Evolutionary conservation across 352 stramenopile species (phyloP).

Genomic region (Pythium aristosporum): DNA sequence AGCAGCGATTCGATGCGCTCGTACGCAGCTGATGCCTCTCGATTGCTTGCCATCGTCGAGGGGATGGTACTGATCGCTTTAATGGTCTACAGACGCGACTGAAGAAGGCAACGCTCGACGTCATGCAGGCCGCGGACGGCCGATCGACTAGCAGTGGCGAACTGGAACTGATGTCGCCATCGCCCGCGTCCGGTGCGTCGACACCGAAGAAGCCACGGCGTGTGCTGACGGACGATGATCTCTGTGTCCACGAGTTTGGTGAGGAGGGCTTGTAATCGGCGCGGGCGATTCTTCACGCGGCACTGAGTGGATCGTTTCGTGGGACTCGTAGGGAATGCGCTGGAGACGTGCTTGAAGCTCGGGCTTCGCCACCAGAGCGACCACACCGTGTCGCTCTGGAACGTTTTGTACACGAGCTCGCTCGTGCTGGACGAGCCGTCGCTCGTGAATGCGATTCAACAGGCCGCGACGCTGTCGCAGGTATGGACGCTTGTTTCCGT

Average conservation of each 20-base stretch:
- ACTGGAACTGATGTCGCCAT: constrained; percentile 11
- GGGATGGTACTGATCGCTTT: not conserved
- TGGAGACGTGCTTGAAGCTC: constrained; percentile 63
- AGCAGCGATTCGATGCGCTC: constrained; percentile 60
- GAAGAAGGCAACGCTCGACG: constrained; percentile 67
- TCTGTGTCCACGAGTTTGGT: constrained; percentile 64
- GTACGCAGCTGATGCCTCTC: constrained; percentile 26
- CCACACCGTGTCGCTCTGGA: constrained; percentile 64
- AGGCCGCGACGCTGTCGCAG: constrained; percentile 63
- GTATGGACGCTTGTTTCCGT: constrained; percentile 23
- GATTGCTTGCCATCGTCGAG: not conserved
- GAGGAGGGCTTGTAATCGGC: constrained; percentile 17
- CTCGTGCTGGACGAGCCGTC: constrained; percentile 73
- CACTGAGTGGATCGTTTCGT: not conserved
- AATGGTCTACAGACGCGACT: constrained; percentile 40
- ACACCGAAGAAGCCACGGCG: constrained; percentile 14
- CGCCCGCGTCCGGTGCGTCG: constrained; percentile 7
- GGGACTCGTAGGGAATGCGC: constrained; percentile 33
- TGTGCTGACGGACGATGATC: constrained; percentile 52
- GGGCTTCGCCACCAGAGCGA: constrained; percentile 47
- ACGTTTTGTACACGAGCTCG: constrained; percentile 68
- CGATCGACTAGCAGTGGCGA: constrained; percentile 30
- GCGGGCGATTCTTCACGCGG: too few species aligned
- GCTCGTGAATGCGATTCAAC: constrained; percentile 65
- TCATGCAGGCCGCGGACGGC: constrained; percentile 34